These are phyloP conservation scores for Ceratocystis harringtonii DNA, from an alignment of 2,329 filamentous ascomycete species.

Conservation along the genomic window DNA sequence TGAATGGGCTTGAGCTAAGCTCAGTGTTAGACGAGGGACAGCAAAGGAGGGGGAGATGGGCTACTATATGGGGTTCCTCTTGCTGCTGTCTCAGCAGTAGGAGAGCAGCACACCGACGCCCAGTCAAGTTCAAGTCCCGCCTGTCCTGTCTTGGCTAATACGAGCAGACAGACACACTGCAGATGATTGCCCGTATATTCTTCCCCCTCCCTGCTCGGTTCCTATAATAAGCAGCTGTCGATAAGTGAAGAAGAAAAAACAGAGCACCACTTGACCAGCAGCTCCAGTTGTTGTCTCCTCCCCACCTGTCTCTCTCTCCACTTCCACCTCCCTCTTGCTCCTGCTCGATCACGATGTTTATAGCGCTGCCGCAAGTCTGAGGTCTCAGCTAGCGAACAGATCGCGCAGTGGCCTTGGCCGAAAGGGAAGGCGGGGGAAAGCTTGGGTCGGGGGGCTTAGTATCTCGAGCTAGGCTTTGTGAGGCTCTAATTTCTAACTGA, in stretches of 20 bases:
- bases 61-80: too few species aligned
- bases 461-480: not conserved
- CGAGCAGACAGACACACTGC: not conserved
- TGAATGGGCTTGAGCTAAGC: not conserved
- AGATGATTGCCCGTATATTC: not conserved
- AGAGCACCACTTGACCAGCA: too few species aligned
- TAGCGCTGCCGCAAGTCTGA: slow-evolving; percentile 1
- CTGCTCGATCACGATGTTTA: not conserved
- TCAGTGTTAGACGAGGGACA: too few species aligned
- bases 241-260: too few species aligned
- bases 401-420: not conserved
- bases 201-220: too few species aligned
- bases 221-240: too few species aligned
- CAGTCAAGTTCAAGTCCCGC: not conserved
- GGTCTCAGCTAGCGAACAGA: slow-evolving; percentile 3
- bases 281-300: not conserved
- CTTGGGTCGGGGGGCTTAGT: not conserved
- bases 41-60: too few species aligned
- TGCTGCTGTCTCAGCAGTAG: too few species aligned
- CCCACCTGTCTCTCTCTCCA: not conserved
- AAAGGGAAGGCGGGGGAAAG: not conserved
- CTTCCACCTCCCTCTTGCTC: not conserved
- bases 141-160: not conserved
- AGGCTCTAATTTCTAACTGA: not conserved
- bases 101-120: not conserved